These are phyloP conservation scores for Phytophthora ramorum DNA, from an alignment of 352 stramenopile species.

Conservation along the genomic window DNA sequence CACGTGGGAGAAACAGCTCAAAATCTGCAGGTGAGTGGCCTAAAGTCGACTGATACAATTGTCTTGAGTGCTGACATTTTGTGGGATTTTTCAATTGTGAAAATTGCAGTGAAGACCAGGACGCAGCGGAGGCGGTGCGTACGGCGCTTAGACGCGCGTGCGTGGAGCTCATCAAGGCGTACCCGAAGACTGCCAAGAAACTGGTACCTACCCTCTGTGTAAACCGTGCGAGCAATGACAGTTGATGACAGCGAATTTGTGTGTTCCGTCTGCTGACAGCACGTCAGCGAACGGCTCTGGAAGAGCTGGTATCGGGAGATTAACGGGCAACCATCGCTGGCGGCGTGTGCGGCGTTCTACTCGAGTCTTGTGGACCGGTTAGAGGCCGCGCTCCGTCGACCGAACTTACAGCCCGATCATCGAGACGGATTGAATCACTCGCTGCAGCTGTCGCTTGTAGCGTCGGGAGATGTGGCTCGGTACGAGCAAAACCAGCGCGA, in stretches of 20 bases:
- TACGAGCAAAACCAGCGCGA: constrained; percentile 44
- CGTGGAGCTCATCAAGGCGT: constrained; percentile 44
- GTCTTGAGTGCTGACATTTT: too few species aligned
- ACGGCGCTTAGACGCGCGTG: constrained; percentile 40
- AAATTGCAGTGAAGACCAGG: constrained; percentile 14
- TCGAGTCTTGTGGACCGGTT: constrained; percentile 26
- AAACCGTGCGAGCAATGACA: neutral
- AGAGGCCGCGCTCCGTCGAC: constrained; percentile 16
- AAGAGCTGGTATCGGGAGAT: constrained; percentile 73
- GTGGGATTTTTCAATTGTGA: neutral
- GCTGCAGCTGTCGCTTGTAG: constrained; percentile 54
- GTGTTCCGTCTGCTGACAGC: constrained; percentile 32
- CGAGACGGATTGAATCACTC: constrained; percentile 37
- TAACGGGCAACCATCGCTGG: constrained; percentile 27
- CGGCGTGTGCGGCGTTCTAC: constrained; percentile 39
- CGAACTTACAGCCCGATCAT: constrained; percentile 8
- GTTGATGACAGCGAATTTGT: constrained; percentile 1
- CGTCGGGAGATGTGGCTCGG: constrained; percentile 54
- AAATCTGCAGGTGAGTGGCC: constrained; percentile 8
- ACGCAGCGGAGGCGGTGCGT: neutral
- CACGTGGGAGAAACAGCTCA: constrained; percentile 32
- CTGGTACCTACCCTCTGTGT: constrained; percentile 31
- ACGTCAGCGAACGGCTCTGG: constrained; percentile 67
- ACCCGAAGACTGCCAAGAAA: constrained; percentile 38
- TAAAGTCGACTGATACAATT: too few species aligned